Conservation (phyloP, 129 eudicot genomes). For the Erigeron canadensis region DNA sequence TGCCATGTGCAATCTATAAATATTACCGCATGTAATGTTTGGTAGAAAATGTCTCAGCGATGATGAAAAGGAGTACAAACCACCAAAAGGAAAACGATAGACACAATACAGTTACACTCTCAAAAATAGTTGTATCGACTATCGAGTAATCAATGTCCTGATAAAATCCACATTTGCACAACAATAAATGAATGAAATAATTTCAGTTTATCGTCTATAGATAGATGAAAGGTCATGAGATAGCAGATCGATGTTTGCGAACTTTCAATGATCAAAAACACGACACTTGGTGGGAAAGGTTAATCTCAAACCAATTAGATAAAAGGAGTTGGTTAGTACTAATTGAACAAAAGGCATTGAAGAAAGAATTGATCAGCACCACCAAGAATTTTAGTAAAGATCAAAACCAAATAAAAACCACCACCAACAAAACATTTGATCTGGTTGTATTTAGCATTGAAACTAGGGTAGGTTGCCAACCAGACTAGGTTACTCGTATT, state of each 20-base stretch:
- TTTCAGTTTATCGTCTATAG: not conserved
- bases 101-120: not conserved
- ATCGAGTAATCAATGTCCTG: slow-evolving; percentile 3
- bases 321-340: not conserved
- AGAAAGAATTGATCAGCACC: slow-evolving; percentile 18
- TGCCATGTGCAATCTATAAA: slow-evolving; percentile 32
- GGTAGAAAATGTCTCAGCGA: not conserved
- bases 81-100: slow-evolving; percentile 2
- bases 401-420: slow-evolving; percentile 20
- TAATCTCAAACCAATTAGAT: slow-evolving; percentile 1
- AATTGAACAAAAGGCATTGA: slow-evolving; percentile 6
- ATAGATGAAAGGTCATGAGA: not conserved
- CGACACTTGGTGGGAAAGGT: not conserved
- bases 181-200: not conserved
- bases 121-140: slow-evolving; percentile 7
- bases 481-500: slow-evolving; percentile 14
- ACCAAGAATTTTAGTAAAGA: slow-evolving; percentile 21
- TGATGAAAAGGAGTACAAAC: not conserved
- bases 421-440: not conserved
- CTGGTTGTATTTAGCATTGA: not conserved
- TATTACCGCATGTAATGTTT: slow-evolving; percentile 27
- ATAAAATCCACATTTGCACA: not conserved
- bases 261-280: not conserved
- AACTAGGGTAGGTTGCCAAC: slow-evolving; percentile 16
- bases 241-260: not conserved